Conservation (phyloP, 2,329 filamentous ascomycete species). For the Ophiocordyceps camponoti-rufipedis region DNA sequence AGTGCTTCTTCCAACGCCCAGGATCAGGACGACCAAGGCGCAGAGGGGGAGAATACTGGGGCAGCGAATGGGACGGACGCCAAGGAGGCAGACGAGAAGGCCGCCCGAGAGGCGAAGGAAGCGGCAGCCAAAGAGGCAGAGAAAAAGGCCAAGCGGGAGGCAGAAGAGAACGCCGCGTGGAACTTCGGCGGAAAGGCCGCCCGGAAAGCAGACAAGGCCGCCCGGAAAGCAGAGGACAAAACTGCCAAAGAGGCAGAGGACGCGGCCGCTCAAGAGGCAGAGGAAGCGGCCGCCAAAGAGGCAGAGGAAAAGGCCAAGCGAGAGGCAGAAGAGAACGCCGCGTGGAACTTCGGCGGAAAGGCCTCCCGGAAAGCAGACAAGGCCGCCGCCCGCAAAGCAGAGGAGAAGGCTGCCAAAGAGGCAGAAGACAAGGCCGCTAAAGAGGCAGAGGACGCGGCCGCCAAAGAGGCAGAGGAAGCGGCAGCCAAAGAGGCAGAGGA, state of each 20-base stretch:
- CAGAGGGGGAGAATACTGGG: too few relatives aligned
- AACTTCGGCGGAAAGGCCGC: slow-evolving; percentile 23
- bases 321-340: slow-evolving; percentile 15
- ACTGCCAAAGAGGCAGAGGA: slow-evolving; percentile 1
- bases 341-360: slow-evolving; percentile 21
- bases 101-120: slow-evolving; percentile 12
- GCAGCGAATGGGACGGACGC: too few relatives aligned
- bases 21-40: too few relatives aligned
- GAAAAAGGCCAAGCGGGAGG: too few relatives aligned
- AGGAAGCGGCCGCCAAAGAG: not conserved
- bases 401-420: too few relatives aligned
- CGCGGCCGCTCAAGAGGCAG: slow-evolving; percentile 14
- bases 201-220: slow-evolving; percentile 15
- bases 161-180: slow-evolving; percentile 15
- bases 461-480: slow-evolving; percentile 9
- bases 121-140: slow-evolving; percentile 2
- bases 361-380: slow-evolving; percentile 17
- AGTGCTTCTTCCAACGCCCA: too few relatives aligned
- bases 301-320: too few relatives aligned
- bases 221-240: slow-evolving; percentile 8
- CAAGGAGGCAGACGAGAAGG: slow-evolving; percentile 11
- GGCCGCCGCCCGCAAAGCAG: slow-evolving; percentile 13
- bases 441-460: slow-evolving; percentile 8
- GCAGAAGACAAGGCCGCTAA: too few relatives aligned
- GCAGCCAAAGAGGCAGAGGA: too few relatives aligned